phyloP scores from a whole-genome alignment of 331 rosid species.

The Telfairia occidentalis region DNA sequence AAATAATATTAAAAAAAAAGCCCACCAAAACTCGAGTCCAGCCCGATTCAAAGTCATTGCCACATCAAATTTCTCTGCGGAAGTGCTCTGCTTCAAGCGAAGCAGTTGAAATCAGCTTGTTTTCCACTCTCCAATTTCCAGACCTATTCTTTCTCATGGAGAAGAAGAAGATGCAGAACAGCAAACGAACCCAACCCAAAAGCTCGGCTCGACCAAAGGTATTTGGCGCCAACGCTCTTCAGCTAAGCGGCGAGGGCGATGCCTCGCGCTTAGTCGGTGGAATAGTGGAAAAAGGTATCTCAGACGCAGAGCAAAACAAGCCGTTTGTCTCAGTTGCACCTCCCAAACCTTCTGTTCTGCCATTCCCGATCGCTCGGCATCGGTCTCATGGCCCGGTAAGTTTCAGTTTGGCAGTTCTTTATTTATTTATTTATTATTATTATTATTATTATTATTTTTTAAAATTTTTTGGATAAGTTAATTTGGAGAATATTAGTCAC shows the following conservation, averaged over 20 bases:
- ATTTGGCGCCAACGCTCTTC: conserved; percentile 30
- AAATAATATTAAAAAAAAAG: no score
- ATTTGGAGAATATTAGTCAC: background rate
- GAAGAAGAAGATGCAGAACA: conserved; percentile 39
- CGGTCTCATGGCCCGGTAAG: conserved; percentile 86
- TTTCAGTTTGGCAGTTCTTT: background rate
- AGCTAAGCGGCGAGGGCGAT: conserved; percentile 25
- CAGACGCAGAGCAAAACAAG: conserved; percentile 19
- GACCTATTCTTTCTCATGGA: conserved; percentile 15
- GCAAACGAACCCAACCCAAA: conserved; percentile 21
- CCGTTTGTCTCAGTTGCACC: conserved; percentile 22
- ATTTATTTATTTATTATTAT: no score
- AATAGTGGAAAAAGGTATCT: conserved; percentile 75
- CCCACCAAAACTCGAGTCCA: background rate
- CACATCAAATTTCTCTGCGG: background rate
- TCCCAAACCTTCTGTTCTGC: conserved; percentile 55
- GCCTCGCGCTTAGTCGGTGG: conserved; percentile 48
- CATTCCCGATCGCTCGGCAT: conserved; percentile 89
- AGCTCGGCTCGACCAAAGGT: conserved; percentile 17
- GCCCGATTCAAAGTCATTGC: background rate
- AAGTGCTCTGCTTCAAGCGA: background rate
- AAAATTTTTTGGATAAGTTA: no score
- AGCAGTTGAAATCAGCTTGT: background rate
- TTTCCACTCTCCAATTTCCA: background rate
- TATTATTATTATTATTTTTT: no score